Conservation (phyloP, 2,329 filamentous ascomycete genomes). For the Claviceps lovelessii region DNA sequence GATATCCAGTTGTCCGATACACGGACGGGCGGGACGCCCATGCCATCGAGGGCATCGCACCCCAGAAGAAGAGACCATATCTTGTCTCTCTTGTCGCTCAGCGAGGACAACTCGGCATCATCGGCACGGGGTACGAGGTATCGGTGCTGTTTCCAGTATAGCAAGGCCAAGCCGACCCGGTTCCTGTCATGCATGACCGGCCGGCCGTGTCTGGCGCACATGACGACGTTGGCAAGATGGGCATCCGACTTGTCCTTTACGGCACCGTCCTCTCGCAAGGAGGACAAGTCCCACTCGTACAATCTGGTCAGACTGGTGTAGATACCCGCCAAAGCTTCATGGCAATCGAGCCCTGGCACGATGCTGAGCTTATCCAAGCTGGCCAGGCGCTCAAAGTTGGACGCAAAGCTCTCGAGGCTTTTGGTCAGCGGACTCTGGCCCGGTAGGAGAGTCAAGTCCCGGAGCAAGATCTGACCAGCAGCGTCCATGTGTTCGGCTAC, state of each 20-base stretch:
- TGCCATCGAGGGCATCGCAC: slow-evolving; percentile 36
- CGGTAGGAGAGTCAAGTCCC: slow-evolving; percentile 46
- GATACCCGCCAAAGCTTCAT: slow-evolving; percentile 61
- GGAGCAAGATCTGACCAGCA: slow-evolving; percentile 50
- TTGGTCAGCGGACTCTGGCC: slow-evolving; percentile 54
- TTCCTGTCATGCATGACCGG: slow-evolving; percentile 56
- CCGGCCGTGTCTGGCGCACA: slow-evolving; percentile 56
- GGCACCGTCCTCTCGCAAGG: slow-evolving; percentile 34
- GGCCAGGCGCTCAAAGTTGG: slow-evolving; percentile 56
- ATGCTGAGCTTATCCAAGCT: slow-evolving; percentile 58
- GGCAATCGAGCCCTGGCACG: slow-evolving; percentile 55
- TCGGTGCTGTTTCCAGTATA: slow-evolving; percentile 61
- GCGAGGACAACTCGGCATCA: slow-evolving; percentile 18
- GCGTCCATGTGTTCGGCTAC: slow-evolving; percentile 46
- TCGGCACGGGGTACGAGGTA: slow-evolving; percentile 26
- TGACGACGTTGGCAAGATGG: slow-evolving; percentile 40
- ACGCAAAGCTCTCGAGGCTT: slow-evolving; percentile 53
- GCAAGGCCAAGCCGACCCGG: slow-evolving; percentile 54
- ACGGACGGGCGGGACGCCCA: slow-evolving; percentile 45
- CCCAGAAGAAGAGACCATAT: slow-evolving; percentile 57
- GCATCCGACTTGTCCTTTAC: slow-evolving; percentile 31
- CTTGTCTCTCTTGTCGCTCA: slow-evolving; percentile 28
- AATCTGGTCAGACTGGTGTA: slow-evolving; percentile 55
- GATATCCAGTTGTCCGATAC: slow-evolving; percentile 64
- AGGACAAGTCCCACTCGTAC: slow-evolving; percentile 55